A percentile compares a stretch with the other conserved stretches of the same genome.
Evolutionary conservation across 2,329 filamentous ascomycete species (phyloP).

Genomic region (Aspergillus spinulosporus): DNA sequence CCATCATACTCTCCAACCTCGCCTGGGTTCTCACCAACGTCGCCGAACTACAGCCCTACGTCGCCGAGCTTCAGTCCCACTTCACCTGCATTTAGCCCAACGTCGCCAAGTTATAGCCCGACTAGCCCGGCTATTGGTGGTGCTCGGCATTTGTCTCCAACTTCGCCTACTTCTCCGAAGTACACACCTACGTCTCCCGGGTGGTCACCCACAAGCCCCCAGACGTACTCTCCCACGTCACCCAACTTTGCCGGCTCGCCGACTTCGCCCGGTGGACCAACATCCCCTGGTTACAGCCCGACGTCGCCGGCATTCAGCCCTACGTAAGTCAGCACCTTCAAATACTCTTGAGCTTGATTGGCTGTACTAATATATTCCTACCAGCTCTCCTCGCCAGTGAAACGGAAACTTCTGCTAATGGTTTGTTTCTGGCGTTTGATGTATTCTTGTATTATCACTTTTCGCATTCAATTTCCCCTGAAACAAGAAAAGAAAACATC

Average conservation of each 20-base stretch:
- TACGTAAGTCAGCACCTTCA: slow-evolving; percentile 35
- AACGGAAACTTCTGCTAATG: slow-evolving; percentile 25
- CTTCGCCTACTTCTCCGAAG: slow-evolving; percentile 53
- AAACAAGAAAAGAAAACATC: slow-evolving; percentile 37
- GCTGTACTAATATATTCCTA: slow-evolving; percentile 15
- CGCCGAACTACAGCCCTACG: slow-evolving; percentile 61
- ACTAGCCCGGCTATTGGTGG: slow-evolving; percentile 52
- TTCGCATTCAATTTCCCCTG: slow-evolving; percentile 23
- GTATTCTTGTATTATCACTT: slow-evolving; percentile 43
- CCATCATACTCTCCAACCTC: slow-evolving; percentile 56
- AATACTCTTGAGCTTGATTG: no score
- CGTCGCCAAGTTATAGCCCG: slow-evolving; percentile 60
- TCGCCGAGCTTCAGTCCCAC: slow-evolving; percentile 58
- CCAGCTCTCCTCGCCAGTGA: slow-evolving; percentile 46
- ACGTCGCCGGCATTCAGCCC: slow-evolving; percentile 47
- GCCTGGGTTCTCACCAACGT: slow-evolving; percentile 58
- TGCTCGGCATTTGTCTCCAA: slow-evolving; percentile 44
- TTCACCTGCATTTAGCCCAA: slow-evolving; percentile 56
- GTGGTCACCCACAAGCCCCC: slow-evolving; percentile 50
- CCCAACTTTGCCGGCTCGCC: slow-evolving; percentile 50
- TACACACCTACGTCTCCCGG: slow-evolving; percentile 59
- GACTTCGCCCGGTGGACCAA: slow-evolving; percentile 44
- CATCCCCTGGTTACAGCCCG: slow-evolving; percentile 46
- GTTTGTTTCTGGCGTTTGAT: slow-evolving; percentile 26
- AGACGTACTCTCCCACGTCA: slow-evolving; percentile 53